A percentile compares a stretch with the other conserved stretches of the same genome.
phyloP scores from a whole-genome alignment of 2,329 filamentous ascomycete species.

The Alternaria sp. region DNA sequence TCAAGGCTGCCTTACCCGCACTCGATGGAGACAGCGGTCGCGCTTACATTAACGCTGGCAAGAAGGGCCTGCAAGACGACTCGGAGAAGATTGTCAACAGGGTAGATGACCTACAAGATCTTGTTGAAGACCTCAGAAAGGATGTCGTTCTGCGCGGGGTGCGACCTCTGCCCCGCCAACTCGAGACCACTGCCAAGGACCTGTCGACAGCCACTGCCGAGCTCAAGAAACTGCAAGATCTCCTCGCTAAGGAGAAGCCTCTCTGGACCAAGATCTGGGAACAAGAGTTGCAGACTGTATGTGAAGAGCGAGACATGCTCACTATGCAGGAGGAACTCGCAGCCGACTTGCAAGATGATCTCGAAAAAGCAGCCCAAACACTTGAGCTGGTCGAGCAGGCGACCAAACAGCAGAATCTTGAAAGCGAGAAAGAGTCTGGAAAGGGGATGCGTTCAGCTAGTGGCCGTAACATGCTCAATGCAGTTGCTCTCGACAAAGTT shows the following conservation, averaged over 20 bases:
- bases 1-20: conserved; percentile 72
- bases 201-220: conserved; percentile 81
- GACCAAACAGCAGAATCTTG: conserved; percentile 92
- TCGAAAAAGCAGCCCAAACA: conserved; percentile 92
- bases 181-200: conserved; percentile 88
- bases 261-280: conserved; percentile 99
- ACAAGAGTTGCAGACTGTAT: conserved; percentile 93
- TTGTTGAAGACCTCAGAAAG: conserved; percentile 95
- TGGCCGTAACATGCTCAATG: conserved; percentile 41
- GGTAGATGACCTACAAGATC: conserved; percentile 96
- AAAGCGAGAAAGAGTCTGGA: conserved; percentile 65
- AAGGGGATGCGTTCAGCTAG: conserved; percentile 60
- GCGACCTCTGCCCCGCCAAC: conserved; percentile 84
- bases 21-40: conserved; percentile 81
- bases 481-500: conserved; percentile 52
- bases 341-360: conserved; percentile 88
- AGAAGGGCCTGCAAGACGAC: conserved; percentile 84
- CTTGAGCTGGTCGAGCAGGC: conserved; percentile 96
- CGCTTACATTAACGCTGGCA: conserved; percentile 82
- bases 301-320: conserved; percentile 91
- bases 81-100: conserved; percentile 89
- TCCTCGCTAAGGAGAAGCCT: conserved; percentile 88
- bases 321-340: conserved; percentile 96
- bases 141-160: conserved; percentile 94
- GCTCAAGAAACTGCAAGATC: conserved; percentile 92